Percentiles rank a stretch among this genome's conserved stretches.
phyloP scores from a whole-genome alignment of 2,329 filamentous ascomycete species.

The Aureobasidium subglaciale region DNA sequence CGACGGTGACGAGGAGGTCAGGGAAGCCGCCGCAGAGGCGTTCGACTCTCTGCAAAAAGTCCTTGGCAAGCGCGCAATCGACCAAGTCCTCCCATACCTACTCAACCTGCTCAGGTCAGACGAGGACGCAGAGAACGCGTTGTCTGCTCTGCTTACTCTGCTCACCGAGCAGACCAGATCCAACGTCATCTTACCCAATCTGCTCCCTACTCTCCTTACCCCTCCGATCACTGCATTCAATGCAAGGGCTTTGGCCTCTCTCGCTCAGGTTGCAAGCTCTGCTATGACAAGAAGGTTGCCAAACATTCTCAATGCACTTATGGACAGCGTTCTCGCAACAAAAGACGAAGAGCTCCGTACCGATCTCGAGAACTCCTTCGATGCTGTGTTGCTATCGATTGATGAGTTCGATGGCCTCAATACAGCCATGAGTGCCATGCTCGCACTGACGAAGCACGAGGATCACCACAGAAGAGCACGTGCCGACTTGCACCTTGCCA shows the following conservation, averaged over 20 bases:
- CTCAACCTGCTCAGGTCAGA: conserved; percentile 83
- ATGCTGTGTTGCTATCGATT: conserved; percentile 83
- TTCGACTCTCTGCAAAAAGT: conserved; percentile 94
- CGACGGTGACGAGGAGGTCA: conserved; percentile 80
- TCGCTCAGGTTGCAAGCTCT: conserved; percentile 82
- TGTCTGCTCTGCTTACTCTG: conserved; percentile 85
- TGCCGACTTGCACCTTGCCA: conserved; percentile 71
- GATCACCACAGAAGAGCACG: conserved; percentile 77
- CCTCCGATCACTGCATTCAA: conserved; percentile 93
- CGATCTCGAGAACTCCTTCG: conserved; percentile 75
- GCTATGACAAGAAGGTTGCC: conserved; percentile 88
- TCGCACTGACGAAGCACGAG: conserved; percentile 82
- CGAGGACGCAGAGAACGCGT: conserved; percentile 80
- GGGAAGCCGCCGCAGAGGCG: conserved; percentile 92
- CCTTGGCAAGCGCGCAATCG: conserved; percentile 86
- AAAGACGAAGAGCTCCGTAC: conserved; percentile 65
- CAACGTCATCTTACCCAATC: conserved; percentile 92
- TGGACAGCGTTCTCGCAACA: conserved; percentile 81
- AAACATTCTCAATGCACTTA: conserved; percentile 83
- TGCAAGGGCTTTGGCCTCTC: conserved; percentile 82
- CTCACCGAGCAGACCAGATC: conserved; percentile 89
- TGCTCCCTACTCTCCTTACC: conserved; percentile 85
- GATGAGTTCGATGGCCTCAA: conserved; percentile 96
- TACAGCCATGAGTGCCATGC: conserved; percentile 87
- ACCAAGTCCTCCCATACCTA: conserved; percentile 89